Percentiles rank a stretch among this genome's conserved stretches.
Evolutionary conservation across 2,329 filamentous ascomycete genomes (phyloP).

Genomic region (Trematosphaeria pertusa): DNA sequence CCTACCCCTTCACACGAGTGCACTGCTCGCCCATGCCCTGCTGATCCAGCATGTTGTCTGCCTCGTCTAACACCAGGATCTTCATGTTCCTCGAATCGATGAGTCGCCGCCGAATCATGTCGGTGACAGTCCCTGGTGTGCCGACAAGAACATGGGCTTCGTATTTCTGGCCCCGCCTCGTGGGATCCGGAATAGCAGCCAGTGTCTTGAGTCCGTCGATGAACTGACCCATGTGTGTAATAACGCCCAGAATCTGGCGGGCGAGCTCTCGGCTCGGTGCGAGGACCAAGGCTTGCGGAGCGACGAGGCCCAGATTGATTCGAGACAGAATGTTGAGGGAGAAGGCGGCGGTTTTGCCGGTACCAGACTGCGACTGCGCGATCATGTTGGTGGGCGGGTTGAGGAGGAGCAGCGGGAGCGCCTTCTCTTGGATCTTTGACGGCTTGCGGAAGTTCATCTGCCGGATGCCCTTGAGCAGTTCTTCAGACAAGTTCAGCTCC

Average conservation of each 20-base stretch:
- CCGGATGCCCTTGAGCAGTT: constrained; percentile 66
- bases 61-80: constrained; percentile 91
- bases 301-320: constrained; percentile 73
- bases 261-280: constrained; percentile 94
- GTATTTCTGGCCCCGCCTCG: constrained; percentile 72
- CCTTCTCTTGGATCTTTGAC: constrained; percentile 97
- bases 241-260: constrained; percentile 88
- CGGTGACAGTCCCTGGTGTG: constrained; percentile 91
- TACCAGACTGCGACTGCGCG: constrained; percentile 98
- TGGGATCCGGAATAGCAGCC: constrained; percentile 81
- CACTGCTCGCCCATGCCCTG: constrained; percentile 96
- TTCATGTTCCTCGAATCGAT: constrained; percentile 76
- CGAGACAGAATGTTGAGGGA: constrained; percentile 90
- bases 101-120: constrained; percentile 78
- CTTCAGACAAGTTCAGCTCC: constrained; percentile 79
- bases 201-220: constrained; percentile 76
- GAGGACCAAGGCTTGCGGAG: constrained; percentile 86
- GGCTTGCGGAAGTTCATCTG: constrained; percentile 92
- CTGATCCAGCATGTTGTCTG: constrained; percentile 98
- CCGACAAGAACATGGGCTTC: constrained; percentile 85
- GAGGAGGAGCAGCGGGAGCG: constrained; percentile 84
- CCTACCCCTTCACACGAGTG: constrained; percentile 82
- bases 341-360: constrained; percentile 97
- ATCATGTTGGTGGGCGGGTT: constrained; percentile 94
- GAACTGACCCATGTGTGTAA: constrained; percentile 83